Conservation (phyloP, 2,329 filamentous ascomycete genomes). For the Alternaria triticimaculans region DNA sequence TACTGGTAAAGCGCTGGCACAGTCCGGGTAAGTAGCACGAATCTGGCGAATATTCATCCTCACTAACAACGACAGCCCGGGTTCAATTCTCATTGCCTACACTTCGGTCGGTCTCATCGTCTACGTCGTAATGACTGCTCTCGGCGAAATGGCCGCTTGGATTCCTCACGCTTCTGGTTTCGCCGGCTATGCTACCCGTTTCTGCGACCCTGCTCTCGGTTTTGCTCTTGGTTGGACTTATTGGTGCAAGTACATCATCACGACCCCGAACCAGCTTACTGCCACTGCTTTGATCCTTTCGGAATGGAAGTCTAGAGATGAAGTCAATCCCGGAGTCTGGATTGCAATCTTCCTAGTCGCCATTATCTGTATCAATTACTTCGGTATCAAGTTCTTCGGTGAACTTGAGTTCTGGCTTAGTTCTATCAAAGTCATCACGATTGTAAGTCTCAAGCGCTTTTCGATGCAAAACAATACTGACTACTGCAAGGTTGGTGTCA, state of each 20-base stretch:
- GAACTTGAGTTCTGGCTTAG: conserved; percentile 60
- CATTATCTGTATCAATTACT: conserved; percentile 55
- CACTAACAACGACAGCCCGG: conserved; percentile 57
- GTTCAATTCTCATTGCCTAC: conserved; percentile 74
- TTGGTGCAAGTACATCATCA: conserved; percentile 80
- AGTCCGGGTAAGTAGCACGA: conserved; percentile 49
- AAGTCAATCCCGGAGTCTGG: conserved; percentile 78
- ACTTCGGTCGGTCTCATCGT: conserved; percentile 73
- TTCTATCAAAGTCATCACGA: conserved; percentile 55
- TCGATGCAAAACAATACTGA: neutral
- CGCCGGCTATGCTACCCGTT: conserved; percentile 79
- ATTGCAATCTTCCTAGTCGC: conserved; percentile 65
- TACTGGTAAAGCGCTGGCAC: conserved; percentile 59
- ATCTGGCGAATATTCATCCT: neutral
- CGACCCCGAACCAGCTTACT: conserved; percentile 84
- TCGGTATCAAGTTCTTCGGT: conserved; percentile 64
- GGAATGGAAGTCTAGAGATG: conserved; percentile 72
- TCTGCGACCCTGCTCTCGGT: conserved; percentile 80
- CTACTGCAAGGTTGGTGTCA: conserved; percentile 46
- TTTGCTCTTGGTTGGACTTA: conserved; percentile 69
- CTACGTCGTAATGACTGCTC: conserved; percentile 79
- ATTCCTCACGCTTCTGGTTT: conserved; percentile 79
- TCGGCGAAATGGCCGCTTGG: conserved; percentile 87
- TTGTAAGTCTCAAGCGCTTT: conserved; percentile 28
- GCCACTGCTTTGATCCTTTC: conserved; percentile 80